Evolutionary conservation across 805 yeast genomes (phyloP).

Genomic region (Cyberlindnera galapagoensis): DNA sequence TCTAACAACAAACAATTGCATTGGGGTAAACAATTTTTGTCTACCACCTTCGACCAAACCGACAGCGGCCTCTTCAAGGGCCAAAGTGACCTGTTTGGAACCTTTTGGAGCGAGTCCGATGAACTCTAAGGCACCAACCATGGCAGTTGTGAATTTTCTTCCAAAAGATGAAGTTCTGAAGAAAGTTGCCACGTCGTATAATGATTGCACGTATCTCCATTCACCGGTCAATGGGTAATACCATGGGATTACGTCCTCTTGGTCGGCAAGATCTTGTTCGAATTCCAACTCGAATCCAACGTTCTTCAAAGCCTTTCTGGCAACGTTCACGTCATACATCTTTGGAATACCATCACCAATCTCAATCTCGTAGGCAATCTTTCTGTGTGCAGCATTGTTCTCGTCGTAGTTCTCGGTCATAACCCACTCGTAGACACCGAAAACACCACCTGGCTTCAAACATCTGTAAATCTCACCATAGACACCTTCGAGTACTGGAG

Average conservation of each 20-base stretch:
- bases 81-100: conserved; percentile 80
- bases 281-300: conserved; percentile 83
- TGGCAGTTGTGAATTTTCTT: conserved; percentile 74
- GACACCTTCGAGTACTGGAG: conserved; percentile 94
- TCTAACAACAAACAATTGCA: conserved; percentile 88
- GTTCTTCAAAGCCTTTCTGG: conserved; percentile 73
- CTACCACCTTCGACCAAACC: conserved; percentile 92
- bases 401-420: conserved; percentile 94
- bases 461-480: conserved; percentile 92
- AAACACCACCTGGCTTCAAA: conserved; percentile 94
- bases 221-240: conserved; percentile 95
- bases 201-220: conserved; percentile 75
- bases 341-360: conserved; percentile 98
- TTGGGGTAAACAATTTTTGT: conserved; percentile 88
- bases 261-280: conserved; percentile 77
- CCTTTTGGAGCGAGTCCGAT: conserved; percentile 91
- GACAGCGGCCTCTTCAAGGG: conserved; percentile 95
- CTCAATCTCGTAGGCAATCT: conserved; percentile 94
- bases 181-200: conserved; percentile 74
- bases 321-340: conserved; percentile 83
- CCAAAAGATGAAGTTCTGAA: conserved; percentile 86
- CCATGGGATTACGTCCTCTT: conserved; percentile 88
- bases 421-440: conserved; percentile 99
- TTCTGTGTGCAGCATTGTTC: conserved; percentile 80
- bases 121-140: conserved; percentile 77